A percentile compares a stretch with the other conserved stretches of the same genome.
Conservation (phyloP, 495 filamentous ascomycete genomes). For the Penicillium lividum region DNA sequence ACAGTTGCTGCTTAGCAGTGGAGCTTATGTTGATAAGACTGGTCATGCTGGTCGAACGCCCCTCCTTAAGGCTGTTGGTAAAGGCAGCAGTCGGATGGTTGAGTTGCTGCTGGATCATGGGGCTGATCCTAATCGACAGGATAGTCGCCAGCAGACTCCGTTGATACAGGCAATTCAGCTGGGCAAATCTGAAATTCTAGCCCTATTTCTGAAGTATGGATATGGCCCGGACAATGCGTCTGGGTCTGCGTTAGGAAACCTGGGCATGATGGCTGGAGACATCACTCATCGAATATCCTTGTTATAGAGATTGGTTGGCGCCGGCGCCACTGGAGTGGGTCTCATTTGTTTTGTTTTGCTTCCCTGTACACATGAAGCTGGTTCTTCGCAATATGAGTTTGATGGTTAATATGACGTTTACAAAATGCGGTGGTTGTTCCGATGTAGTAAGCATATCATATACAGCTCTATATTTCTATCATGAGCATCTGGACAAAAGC, state of each 20-base stretch:
- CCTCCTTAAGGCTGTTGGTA: slow-evolving; percentile 18
- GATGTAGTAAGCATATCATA: too few relatives aligned
- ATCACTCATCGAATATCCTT: background rate
- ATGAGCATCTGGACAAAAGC: too few relatives aligned
- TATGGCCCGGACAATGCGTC: background rate
- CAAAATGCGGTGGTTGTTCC: too few relatives aligned
- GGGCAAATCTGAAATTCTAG: slow-evolving; percentile 10
- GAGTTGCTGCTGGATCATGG: slow-evolving; percentile 3
- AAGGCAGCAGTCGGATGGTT: slow-evolving; percentile 1
- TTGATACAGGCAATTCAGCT: slow-evolving; percentile 5
- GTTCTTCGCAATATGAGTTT: background rate
- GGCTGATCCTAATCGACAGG: slow-evolving; percentile 5
- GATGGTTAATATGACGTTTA: background rate
- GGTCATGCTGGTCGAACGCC: slow-evolving; percentile 14
- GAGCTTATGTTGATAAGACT: slow-evolving; percentile 32
- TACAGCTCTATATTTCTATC: too few relatives aligned
- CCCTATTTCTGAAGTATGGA: slow-evolving; percentile 5
- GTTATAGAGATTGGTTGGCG: background rate
- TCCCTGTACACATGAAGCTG: background rate
- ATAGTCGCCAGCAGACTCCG: slow-evolving; percentile 2
- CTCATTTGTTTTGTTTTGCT: background rate
- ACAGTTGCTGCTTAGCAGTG: slow-evolving; percentile 34
- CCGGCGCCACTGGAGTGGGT: too few relatives aligned
- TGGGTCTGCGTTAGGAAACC: background rate
- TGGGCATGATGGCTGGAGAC: background rate